Base-by-base conservation (phyloP, 306 rosid genomes). In the Casuarina cunninghamiana region DNA sequence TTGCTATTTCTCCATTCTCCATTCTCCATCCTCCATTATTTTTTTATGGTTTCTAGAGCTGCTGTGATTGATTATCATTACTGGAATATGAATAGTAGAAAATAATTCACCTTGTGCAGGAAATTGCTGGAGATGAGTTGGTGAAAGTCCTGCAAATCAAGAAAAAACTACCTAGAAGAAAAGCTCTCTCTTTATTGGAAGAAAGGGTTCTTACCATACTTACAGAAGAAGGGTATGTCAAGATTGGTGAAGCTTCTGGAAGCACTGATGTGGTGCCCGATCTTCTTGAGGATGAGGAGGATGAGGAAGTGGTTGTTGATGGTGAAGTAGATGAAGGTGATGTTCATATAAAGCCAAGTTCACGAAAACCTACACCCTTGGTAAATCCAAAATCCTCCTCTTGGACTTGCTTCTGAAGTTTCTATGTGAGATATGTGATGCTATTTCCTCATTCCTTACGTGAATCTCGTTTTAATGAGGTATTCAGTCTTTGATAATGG, bases 291-390 rank as follows among this genome's bases (percentile, higher is more conserved):
- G 99, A 87, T 13, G 97, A 91, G 73, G 97, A 92, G 85, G 97
- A 91, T 73, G 97, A 92, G 81, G 98, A 95, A 85, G 89, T 93
- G 35, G 90, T 95, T 83, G 96, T 89, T 78, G 99, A 95, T 70
- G 99, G 99, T 82, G 97, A 95, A 85, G 93, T 95, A 61, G 99
- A 95, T 45, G 99, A 95, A 89, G 99, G 99, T 42, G 99, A 95
- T 86, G 84, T 95, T 80, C 99, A 95, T 86, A 95, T 95, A 83
- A 92, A 88, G 89, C 97, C 97, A 57, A 87, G 89, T 50, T 61
- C 80, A 74, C 87, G 89, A 69, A 93, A 83, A 80, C 81, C 88
- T 46, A 86, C 86, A 16, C 97, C 75, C 35, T 75, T 87, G 86
- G 99, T 95, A 93, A 69, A 41, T 66, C 45, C 12, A 50, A 6